Evolutionary conservation across 139 green algal species (phyloP), one percentile per base, ranked within the genome.

Genomic region (Coccomyxa sp.): DNA sequence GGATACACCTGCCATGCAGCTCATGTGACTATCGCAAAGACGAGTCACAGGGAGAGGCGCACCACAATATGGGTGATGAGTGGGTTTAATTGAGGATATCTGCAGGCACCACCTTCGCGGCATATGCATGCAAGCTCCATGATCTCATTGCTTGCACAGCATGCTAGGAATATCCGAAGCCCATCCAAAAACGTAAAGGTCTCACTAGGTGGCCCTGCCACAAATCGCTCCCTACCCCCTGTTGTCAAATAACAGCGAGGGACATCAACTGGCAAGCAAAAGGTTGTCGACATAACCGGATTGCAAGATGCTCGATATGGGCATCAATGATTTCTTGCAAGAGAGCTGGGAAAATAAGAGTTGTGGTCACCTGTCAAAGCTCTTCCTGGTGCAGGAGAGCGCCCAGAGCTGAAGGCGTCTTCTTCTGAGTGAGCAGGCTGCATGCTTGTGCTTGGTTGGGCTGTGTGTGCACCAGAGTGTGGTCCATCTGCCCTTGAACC

Each of bases 61-160:
- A 87, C 84, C 80, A 92, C 81, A 21, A 92, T 71, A 57, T 90
- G 81, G 1, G 84, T 88, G 12, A 90, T 57, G 14, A 67, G 67
- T 14, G 82, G 77, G 0, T 67, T 51, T 13, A 85, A 83, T 45
- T 81, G 82, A 13, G 74, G 18, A 58, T 87, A 87, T 12, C 89
- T 76, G 67, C 88, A 89, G 23, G 85, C 85, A 21, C 71, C 88
- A 27, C 82, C 82, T 38, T 84, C 58, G 13, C 87, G 67, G 59
- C 80, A 81, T 31, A 89, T 82, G 23, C 68, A 59, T 38, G 88
- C 67, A 18, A 81, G 57, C 81, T 89, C 74, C 30, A 85, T 58
- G 68, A 76, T 45, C 66, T 91, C 88, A 18, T 51, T 21, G 13
- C 77, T 81, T 4, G 79, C n/a, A 57, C 85, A 90, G n/a, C 89